Conservation (phyloP, 495 filamentous ascomycete species). For the Aspergillus ellipticus region DNA sequence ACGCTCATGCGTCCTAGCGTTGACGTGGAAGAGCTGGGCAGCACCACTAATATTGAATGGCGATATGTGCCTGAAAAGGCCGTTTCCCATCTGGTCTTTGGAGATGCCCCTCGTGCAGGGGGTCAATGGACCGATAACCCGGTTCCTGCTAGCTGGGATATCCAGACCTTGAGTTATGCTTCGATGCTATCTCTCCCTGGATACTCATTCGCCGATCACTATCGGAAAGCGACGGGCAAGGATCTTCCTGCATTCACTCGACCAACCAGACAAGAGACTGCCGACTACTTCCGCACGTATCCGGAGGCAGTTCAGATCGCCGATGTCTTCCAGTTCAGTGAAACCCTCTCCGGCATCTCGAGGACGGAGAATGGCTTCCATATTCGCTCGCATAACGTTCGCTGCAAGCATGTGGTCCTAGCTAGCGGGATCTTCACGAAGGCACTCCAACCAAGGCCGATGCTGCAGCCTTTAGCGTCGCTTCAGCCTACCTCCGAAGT, state of each 20-base stretch:
- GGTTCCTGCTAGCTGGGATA: constrained; percentile 51
- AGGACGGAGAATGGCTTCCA: constrained; percentile 49
- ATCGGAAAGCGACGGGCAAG: constrained; percentile 36
- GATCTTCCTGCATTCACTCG: constrained; percentile 51
- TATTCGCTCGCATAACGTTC: constrained; percentile 49
- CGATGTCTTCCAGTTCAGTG: constrained; percentile 45
- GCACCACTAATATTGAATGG: constrained; percentile 56
- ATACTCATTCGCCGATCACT: constrained; percentile 57
- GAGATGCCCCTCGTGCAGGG: constrained; percentile 49
- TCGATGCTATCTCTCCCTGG: constrained; percentile 63
- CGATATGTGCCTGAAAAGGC: constrained; percentile 45
- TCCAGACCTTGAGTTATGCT: constrained; percentile 61
- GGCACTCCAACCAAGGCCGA: constrained; percentile 48
- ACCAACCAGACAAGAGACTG: constrained; percentile 55
- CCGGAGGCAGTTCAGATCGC: constrained; percentile 52
- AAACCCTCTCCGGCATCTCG: constrained; percentile 41
- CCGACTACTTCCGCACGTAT: constrained; percentile 56
- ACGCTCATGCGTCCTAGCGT: constrained; percentile 62
- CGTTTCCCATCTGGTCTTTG: constrained; percentile 58
- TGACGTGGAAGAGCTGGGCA: constrained; percentile 52
- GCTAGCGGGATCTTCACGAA: constrained; percentile 63
- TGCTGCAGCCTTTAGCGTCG: constrained; percentile 40
- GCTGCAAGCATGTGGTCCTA: constrained; percentile 58
- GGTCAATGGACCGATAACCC: constrained; percentile 65
- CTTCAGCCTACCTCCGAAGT: constrained; percentile 19